Percentiles rank a stretch among this genome's conserved stretches.
Evolutionary conservation across 1,284 basidiomycete genomes (phyloP).

Genomic region (Malassezia globosa): DNA sequence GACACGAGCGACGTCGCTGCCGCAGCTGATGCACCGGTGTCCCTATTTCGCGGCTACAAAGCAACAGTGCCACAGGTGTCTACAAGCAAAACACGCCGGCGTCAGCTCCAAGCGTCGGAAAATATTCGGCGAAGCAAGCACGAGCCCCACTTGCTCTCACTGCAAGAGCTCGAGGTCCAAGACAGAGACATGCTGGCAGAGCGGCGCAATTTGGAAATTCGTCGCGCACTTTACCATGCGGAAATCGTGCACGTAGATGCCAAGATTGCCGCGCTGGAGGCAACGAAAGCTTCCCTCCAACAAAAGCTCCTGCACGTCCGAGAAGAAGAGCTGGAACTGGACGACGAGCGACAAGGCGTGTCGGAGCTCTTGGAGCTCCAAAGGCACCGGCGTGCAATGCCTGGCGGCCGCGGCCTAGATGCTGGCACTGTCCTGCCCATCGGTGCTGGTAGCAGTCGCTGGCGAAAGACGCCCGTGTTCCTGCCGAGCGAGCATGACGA

Average conservation of each 20-base stretch:
- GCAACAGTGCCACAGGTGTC: slow-evolving; percentile 39
- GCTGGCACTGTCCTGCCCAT: slow-evolving; percentile 20
- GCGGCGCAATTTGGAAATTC: slow-evolving; percentile 34
- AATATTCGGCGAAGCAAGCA: slow-evolving; percentile 12
- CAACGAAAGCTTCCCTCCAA: slow-evolving; percentile 68
- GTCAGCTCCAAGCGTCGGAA: slow-evolving; percentile 22
- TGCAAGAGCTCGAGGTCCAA: slow-evolving; percentile 40
- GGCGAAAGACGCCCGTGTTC: slow-evolving; percentile 60
- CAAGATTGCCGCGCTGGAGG: slow-evolving; percentile 59
- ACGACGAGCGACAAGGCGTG: slow-evolving; percentile 56
- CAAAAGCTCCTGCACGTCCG: slow-evolving; percentile 72
- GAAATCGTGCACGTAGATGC: slow-evolving; percentile 31
- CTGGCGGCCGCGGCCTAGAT: slow-evolving; percentile 36
- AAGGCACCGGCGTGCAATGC: slow-evolving; percentile 38
- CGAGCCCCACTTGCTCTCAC: slow-evolving; percentile 17
- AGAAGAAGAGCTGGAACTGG: slow-evolving; percentile 88
- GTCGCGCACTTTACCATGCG: slow-evolving; percentile 23
- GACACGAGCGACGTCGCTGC: slow-evolving; percentile 19
- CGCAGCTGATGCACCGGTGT: slow-evolving; percentile 24
- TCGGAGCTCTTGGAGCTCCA: slow-evolving; percentile 37
- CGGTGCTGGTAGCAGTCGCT: slow-evolving; percentile 22
- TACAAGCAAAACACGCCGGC: slow-evolving; percentile 30
- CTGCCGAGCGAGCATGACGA: slow-evolving; percentile 95
- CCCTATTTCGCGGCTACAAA: slow-evolving; percentile 43
- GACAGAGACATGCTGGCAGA: slow-evolving; percentile 36